Conservation (phyloP, 768 basidiomycete species). For the Leccinum ochraceum region DNA sequence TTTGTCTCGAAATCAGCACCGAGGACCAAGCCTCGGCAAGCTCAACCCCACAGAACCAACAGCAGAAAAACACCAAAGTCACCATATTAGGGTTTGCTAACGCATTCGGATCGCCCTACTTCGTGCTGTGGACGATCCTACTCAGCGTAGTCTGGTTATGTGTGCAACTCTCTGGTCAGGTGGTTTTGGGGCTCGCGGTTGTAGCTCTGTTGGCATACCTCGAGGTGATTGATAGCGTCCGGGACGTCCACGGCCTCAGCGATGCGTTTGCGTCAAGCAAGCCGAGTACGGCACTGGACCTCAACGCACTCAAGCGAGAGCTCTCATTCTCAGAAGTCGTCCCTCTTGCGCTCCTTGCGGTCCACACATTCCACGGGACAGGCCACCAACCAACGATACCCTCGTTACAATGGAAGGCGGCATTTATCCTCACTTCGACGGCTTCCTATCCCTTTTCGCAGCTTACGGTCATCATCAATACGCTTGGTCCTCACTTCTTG, state of each 20-base stretch:
- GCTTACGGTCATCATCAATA: slow-evolving; percentile 73
- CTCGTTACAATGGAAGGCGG: slow-evolving; percentile 94
- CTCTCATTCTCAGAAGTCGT: slow-evolving; percentile 67
- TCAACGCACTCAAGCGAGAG: slow-evolving; percentile 32
- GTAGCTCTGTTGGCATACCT: slow-evolving; percentile 73
- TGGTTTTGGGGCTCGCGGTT: slow-evolving; percentile 64
- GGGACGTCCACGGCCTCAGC: slow-evolving; percentile 63
- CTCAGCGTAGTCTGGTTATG: slow-evolving; percentile 55
- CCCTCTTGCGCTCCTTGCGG: slow-evolving; percentile 73
- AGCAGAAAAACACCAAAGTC: slow-evolving; percentile 44
- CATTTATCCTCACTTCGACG: slow-evolving; percentile 75
- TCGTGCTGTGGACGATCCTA: slow-evolving; percentile 74
- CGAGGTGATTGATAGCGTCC: slow-evolving; percentile 78
- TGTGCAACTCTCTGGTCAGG: slow-evolving; percentile 80
- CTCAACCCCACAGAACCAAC: slow-evolving; percentile 9
- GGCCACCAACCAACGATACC: slow-evolving; percentile 91
- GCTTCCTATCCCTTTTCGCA: slow-evolving; percentile 75
- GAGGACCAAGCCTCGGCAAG: slow-evolving; percentile 15
- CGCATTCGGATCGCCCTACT: slow-evolving; percentile 84
- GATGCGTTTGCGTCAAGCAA: slow-evolving; percentile 50
- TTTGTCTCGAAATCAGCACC: slow-evolving; percentile 68
- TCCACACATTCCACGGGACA: slow-evolving; percentile 81
- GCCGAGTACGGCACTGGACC: slow-evolving; percentile 44
- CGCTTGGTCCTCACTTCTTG: slow-evolving; percentile 71
- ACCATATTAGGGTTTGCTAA: slow-evolving; percentile 85